Evolutionary conservation across 805 yeast species (phyloP).

Genomic region (Saccharomycopsis capsularis): DNA sequence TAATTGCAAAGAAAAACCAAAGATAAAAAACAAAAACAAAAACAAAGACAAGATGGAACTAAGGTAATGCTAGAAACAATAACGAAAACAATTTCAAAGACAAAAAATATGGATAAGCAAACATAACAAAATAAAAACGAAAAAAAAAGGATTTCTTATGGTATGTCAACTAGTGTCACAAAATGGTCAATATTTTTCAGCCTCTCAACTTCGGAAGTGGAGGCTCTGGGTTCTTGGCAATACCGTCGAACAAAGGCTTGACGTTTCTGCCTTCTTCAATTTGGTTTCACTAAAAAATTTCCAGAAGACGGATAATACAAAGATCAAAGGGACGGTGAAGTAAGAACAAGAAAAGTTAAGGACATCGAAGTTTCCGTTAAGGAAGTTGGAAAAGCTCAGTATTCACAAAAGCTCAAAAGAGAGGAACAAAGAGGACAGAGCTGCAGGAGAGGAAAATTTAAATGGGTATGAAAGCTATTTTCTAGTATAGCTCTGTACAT

Average conservation of each 20-base stretch:
- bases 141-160: no score
- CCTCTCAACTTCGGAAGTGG: background rate
- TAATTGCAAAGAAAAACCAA: no score
- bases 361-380: conserved; percentile 34
- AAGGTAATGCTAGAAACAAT: no score
- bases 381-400: conserved; percentile 39
- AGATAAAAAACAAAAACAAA: no score
- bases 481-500: conserved; percentile 37
- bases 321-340: conserved; percentile 30
- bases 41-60: no score
- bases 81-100: no score
- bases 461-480: conserved; percentile 33
- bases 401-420: conserved; percentile 33
- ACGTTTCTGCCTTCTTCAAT: conserved; percentile 29
- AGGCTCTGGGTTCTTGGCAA: background rate
- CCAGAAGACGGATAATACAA: conserved; percentile 32
- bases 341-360: conserved; percentile 36
- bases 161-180: no score
- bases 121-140: no score
- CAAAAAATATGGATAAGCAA: no score
- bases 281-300: conserved; percentile 33
- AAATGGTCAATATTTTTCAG: background rate
- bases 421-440: conserved; percentile 33
- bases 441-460: conserved; percentile 38
- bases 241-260: conserved; percentile 8